phyloP scores from a whole-genome alignment of 352 stramenopile genomes.

The Pythium rhizo-oryzae region DNA sequence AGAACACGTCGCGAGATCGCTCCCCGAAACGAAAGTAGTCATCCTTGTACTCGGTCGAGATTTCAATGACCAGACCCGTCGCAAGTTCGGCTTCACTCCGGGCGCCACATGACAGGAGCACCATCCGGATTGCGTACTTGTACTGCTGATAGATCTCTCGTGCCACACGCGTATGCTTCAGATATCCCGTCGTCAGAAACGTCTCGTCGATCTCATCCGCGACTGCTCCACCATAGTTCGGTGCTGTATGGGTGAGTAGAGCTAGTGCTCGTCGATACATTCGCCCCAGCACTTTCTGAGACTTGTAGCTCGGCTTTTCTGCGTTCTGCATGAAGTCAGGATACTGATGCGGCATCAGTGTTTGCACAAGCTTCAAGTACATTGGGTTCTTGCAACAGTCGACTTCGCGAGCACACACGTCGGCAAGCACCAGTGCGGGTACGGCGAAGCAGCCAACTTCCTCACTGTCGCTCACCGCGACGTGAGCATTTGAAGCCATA shows the following conservation, averaged over 20 bases:
- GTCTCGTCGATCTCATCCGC: slow-evolving; percentile 49
- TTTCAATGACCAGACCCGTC: slow-evolving; percentile 74
- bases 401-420: slow-evolving; percentile 74
- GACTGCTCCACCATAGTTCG: slow-evolving; percentile 20
- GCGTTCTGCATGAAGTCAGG: slow-evolving; percentile 84
- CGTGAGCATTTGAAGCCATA: slow-evolving; percentile 76
- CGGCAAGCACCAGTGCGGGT: slow-evolving; percentile 53
- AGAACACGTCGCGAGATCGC: slow-evolving; percentile 69
- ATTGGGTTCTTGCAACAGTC: slow-evolving; percentile 57
- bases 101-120: slow-evolving; percentile 69
- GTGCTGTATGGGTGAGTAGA: slow-evolving; percentile 48
- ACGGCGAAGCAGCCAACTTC: slow-evolving; percentile 49
- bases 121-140: slow-evolving; percentile 50
- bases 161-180: slow-evolving; percentile 42
- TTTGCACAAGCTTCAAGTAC: slow-evolving; percentile 57
- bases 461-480: slow-evolving; percentile 59
- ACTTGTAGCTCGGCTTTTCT: slow-evolving; percentile 66
- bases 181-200: slow-evolving; percentile 58
- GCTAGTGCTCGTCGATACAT: slow-evolving; percentile 75
- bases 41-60: slow-evolving; percentile 55
- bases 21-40: slow-evolving; percentile 84
- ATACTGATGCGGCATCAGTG: slow-evolving; percentile 57
- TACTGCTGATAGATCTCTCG: slow-evolving; percentile 65
- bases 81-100: slow-evolving; percentile 65
- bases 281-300: slow-evolving; percentile 69